These are phyloP conservation scores for Wallacemonas sp. DNA, from an alignment of 208 protist species.

Conservation along the genomic window DNA sequence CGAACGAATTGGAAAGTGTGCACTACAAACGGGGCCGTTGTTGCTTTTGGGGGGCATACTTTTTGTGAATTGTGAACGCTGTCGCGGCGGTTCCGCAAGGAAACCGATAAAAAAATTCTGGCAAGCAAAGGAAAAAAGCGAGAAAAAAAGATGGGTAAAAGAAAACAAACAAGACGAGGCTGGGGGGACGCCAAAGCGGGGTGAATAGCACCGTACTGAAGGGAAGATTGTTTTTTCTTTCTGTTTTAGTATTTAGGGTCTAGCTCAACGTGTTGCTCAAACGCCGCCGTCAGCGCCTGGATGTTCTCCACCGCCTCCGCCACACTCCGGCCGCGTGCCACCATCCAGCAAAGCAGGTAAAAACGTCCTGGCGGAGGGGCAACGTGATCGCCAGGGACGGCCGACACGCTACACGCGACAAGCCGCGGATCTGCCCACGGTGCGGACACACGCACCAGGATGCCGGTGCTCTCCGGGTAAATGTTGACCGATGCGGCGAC, in stretches of 20 bases:
- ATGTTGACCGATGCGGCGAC: constrained; percentile 72
- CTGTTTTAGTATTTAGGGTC: too few relatives aligned
- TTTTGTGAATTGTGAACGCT: constrained; percentile 14
- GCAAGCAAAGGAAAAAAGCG: too few relatives aligned
- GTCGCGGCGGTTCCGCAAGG: not conserved
- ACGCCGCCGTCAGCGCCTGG: constrained; percentile 24
- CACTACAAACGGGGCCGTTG: too few relatives aligned
- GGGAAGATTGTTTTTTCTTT: too few relatives aligned
- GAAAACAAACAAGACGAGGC: constrained; percentile 6
- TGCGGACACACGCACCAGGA: constrained; percentile 28
- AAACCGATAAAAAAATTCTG: too few relatives aligned
- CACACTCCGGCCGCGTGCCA: constrained; percentile 35
- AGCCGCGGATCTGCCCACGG: constrained; percentile 19
- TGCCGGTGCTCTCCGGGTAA: constrained; percentile 42
- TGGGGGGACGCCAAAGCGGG: constrained; percentile 18
- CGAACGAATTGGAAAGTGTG: too few relatives aligned
- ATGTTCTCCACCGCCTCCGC: constrained; percentile 43
- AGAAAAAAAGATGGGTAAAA: not conserved
- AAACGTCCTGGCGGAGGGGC: constrained; percentile 54
- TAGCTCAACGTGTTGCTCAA: constrained; percentile 44
- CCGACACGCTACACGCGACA: constrained; percentile 57
- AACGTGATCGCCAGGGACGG: constrained; percentile 41
- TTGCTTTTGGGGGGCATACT: too few relatives aligned
- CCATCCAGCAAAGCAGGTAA: constrained; percentile 71
- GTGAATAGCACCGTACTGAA: too few relatives aligned